Base-by-base conservation (phyloP, 2,329 filamentous ascomycete genomes). In the Pseudogymnoascus sp. region DNA sequence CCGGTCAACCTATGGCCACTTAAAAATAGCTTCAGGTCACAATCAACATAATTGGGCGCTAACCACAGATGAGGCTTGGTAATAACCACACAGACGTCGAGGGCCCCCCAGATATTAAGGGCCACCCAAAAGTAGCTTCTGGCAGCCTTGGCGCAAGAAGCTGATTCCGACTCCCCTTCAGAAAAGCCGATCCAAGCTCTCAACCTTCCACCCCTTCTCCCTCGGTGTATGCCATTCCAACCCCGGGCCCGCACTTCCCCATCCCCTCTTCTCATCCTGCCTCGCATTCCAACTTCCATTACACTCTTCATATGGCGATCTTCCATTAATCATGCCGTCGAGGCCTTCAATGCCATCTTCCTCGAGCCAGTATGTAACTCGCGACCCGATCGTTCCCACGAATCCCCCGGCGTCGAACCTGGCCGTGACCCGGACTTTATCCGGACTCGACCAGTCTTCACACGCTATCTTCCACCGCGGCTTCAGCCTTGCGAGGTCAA, bases 291-390 rank as follows among this genome's bases (percentile, higher is more conserved):
- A 67, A 56, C 64, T 66, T 16, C 68, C 68, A 35, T 65, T 70
- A 68, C 68, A 69, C 6, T 68, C 68, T 66, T 72, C 68, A 59
- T 63, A 67, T 2, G 61, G 59, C 37, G 50, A 64, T 22, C 74
- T 70, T 22, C 80, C 78, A 1, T 74, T 74, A 7, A 84, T 67
- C 14, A 87, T 67, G 61, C 85, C 82, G 4, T 76, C 71, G 3
- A 85, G 73, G 40, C 81, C 80, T 0, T 83, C 76, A 1, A 83
- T 82, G 14, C 84, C 82, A 59, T 82, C 78, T 31, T 83, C 81
- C 65, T 87, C 84, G 2, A 92, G 75, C 41, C 78, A 76, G 69
- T 91, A 92, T 16, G 74, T 70, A 61, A 92, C 85, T 31, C 72
- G 74, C 56, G 84, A 88, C 31, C 78, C 80, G 2, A 86, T 70